Conservation (phyloP, 2,329 filamentous ascomycete species). For the Curvularia hawaiiensis region DNA sequence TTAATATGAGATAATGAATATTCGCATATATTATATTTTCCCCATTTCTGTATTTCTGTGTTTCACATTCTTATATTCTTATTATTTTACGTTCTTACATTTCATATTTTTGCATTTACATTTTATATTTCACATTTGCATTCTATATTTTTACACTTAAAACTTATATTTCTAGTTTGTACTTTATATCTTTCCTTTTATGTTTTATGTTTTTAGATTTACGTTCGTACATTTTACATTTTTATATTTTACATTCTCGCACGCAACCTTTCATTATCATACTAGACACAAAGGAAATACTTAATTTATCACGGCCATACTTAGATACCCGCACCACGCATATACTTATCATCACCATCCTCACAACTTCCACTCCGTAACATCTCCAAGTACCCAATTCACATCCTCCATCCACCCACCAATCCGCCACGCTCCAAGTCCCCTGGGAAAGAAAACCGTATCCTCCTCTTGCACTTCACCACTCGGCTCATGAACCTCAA, state of each 20-base stretch:
- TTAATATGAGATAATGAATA: not conserved
- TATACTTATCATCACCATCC: too few relatives aligned
- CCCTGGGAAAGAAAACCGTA: constrained; percentile 30
- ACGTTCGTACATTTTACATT: too few relatives aligned
- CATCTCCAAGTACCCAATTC: constrained; percentile 27
- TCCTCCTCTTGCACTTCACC: constrained; percentile 4
- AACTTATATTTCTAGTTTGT: too few relatives aligned
- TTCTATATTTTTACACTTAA: too few relatives aligned
- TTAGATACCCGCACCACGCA: not conserved
- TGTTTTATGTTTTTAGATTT: too few relatives aligned
- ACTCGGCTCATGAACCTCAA: constrained; percentile 13
- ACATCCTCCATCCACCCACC: constrained; percentile 40
- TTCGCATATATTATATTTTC: not conserved
- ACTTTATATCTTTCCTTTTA: too few relatives aligned
- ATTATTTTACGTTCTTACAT: not conserved
- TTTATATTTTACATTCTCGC: too few relatives aligned
- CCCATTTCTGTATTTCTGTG: too few relatives aligned
- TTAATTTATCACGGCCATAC: not conserved
- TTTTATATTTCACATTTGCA: too few relatives aligned
- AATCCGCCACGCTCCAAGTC: constrained; percentile 29
- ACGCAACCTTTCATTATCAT: too few relatives aligned
- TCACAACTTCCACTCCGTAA: constrained; percentile 32
- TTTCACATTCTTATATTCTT: not conserved
- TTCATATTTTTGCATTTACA: too few relatives aligned
- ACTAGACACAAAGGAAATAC: not conserved